Base-by-base conservation (phyloP, 2,329 filamentous ascomycete species). In the Fusarium begoniae region DNA sequence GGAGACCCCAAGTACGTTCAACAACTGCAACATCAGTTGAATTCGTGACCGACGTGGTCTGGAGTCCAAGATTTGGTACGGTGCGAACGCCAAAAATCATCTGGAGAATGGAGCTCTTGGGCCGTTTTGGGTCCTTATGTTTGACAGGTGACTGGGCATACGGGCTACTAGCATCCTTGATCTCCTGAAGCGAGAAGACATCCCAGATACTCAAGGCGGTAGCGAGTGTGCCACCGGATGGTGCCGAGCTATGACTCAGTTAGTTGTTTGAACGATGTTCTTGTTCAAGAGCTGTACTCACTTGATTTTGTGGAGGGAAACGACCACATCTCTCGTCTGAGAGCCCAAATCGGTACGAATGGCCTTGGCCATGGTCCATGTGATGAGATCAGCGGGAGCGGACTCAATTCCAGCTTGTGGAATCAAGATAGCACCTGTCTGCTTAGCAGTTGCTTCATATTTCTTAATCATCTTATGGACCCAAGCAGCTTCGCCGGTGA, bases 161-260 rank as follows among this genome's bases (percentile, higher is more conserved):
- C 20, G 90, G 90, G 30, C 80, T 79, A 61, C 83, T 79, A 5
- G 87, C 82, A 7, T 81, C 82, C 20, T 77, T 78, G 11, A 92
- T 73, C 59, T 91, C 83, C 54, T 84, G 81, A 24, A 88, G 57
- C 28, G 83, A 82, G 77, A 87, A 90, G 51, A 81, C 80, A 32
- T 92, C 90, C 64, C 90, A 84, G 28, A 90, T 73, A 53, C 80
- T 87, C 20, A 98, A 81, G 8, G 91, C 84, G 0, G 94, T 95
- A 40, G 89, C 86, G 9, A 95, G 82, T 5, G 93, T 92, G 53
- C 91, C 91, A n/a, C 91, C 91, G 3, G 90, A 92, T 6, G 89
- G 87, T 3, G 82, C 76, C 62, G 76, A 71, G 35, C 79, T 80
- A 43, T 22, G 57, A 32, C 37, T 41, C 28, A 14, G 35, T 79